A percentile compares a stretch with the other conserved stretches of the same genome.
These are phyloP conservation scores for Aquilaria malaccensis DNA, from an alignment of 345 rosid genomes.

Conservation along the genomic window DNA sequence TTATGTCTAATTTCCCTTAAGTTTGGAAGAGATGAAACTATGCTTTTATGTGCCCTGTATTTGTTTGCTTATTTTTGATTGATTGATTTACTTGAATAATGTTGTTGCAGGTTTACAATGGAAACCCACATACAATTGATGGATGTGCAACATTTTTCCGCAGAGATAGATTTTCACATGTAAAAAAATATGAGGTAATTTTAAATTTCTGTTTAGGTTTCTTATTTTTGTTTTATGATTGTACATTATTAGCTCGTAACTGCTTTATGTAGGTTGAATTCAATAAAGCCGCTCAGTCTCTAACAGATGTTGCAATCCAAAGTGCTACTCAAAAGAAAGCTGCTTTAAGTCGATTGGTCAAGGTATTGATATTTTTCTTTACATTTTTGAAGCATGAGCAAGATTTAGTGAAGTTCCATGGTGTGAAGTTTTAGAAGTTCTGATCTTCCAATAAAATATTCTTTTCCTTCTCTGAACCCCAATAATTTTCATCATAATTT, in stretches of 20 bases:
- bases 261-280: slow-evolving; percentile 73
- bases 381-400: slow-evolving; percentile 5
- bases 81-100: not conserved
- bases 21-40: not conserved
- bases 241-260: not conserved
- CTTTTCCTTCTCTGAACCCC: no score
- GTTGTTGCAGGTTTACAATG: slow-evolving; percentile 56
- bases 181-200: slow-evolving; percentile 93
- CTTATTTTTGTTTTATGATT: slow-evolving; percentile 12
- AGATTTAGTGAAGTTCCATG: not conserved
- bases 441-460: no score
- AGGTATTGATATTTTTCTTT: slow-evolving; percentile 34
- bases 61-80: not conserved
- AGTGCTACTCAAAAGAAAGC: slow-evolving; percentile 60
- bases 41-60: not conserved
- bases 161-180: slow-evolving; percentile 93
- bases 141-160: slow-evolving; percentile 98
- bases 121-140: slow-evolving; percentile 54
- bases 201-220: slow-evolving; percentile 4
- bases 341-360: slow-evolving; percentile 83
- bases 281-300: slow-evolving; percentile 96
- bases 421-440: no score
- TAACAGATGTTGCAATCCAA: slow-evolving; percentile 87
- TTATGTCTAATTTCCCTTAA: not conserved
- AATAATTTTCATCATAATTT: no score